Percentiles rank a stretch among this genome's conserved stretches.
These are phyloP conservation scores for Metschnikowia hibisci DNA, from an alignment of 805 yeast species.

Conservation along the genomic window DNA sequence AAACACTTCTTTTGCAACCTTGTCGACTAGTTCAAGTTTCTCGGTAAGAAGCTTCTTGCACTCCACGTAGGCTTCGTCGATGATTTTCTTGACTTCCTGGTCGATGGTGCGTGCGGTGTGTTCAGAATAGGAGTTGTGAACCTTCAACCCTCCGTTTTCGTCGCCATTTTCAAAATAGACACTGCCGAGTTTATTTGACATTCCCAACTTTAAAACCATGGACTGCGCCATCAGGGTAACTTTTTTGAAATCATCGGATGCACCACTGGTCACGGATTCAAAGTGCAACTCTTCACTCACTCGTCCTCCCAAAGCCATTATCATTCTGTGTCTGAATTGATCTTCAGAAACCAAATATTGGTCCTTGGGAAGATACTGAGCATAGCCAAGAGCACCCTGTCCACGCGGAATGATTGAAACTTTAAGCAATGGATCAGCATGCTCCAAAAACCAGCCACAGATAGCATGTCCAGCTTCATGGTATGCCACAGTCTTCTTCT, in stretches of 20 bases:
- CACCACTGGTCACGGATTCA: constrained; percentile 91
- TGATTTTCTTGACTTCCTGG: constrained; percentile 73
- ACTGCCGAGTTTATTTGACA: constrained; percentile 85
- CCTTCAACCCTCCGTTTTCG: constrained; percentile 44
- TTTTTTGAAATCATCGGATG: constrained; percentile 93
- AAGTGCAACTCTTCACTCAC: constrained; percentile 94
- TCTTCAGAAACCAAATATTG: constrained; percentile 70
- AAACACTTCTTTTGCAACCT: constrained; percentile 70
- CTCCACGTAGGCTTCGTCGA: constrained; percentile 66
- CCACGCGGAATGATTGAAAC: constrained; percentile 97
- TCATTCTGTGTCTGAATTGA: constrained; percentile 85
- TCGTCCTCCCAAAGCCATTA: constrained; percentile 96
- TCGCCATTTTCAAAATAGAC: constrained; percentile 68
- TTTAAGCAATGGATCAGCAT: constrained; percentile 90
- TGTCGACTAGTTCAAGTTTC: constrained; percentile 56
- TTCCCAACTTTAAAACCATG: constrained; percentile 91
- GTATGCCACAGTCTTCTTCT: constrained; percentile 87
- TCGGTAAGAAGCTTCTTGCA: constrained; percentile 65
- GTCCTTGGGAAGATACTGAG: constrained; percentile 95
- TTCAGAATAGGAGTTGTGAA: constrained; percentile 86
- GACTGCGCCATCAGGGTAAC: constrained; percentile 90
- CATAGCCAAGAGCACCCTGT: constrained; percentile 95
- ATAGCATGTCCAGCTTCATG: constrained; percentile 99
- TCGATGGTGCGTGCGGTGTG: constrained; percentile 81
- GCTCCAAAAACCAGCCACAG: constrained; percentile 92